Evolutionary conservation across 495 filamentous ascomycete genomes (phyloP), one percentile per base, ranked within the genome.

Genomic region (Lasiosphaeris hirsuta): DNA sequence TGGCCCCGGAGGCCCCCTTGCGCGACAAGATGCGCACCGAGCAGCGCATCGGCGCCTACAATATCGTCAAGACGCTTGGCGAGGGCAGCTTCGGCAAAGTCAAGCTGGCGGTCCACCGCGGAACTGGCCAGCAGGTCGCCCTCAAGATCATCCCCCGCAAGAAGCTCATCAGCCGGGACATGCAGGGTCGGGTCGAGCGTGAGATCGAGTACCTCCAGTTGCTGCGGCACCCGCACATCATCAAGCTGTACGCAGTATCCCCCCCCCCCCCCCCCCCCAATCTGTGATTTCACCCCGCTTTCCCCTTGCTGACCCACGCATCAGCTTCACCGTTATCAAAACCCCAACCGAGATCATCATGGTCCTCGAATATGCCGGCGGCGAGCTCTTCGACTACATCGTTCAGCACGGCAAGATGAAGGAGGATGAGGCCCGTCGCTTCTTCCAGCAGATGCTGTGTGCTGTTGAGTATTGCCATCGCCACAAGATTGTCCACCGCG

Each of bases 371-470:
- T 98, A 92, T 72, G 94, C 94, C 42, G 94, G 94, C 51, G 90
- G 89, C 39, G 94, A 98, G 73, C 78, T 98, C 23, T 98, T 98
- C 77, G 93, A 98, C 69, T 97, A 97, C 68, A 90, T 98, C 33
- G 94, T 98, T 56, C 82, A 87, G 64, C 81, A 95, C 61, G 95
- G 94, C 48, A 88, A 86, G 71, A 90, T 97, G 80, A 78, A 85
- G 39, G 94, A 98, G 71, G 84, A 88, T 58, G 86, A 92, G 62
- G 94, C 95, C 41, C 85, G 94, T 46, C 89, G 92, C 62, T 97
- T 98, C 75, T 98, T 98, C 73, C 94, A 98, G 70, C 94, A 98
- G 72, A 98, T 98, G 65, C 90, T 97, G n/a, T 96, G 93, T 67
- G 95, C 94, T 15, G 95, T 98, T 50, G 94, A 98, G 68, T 98